These are phyloP conservation scores for Cladosporium halotolerans DNA, from an alignment of 2,329 filamentous ascomycete genomes.

Conservation along the genomic window DNA sequence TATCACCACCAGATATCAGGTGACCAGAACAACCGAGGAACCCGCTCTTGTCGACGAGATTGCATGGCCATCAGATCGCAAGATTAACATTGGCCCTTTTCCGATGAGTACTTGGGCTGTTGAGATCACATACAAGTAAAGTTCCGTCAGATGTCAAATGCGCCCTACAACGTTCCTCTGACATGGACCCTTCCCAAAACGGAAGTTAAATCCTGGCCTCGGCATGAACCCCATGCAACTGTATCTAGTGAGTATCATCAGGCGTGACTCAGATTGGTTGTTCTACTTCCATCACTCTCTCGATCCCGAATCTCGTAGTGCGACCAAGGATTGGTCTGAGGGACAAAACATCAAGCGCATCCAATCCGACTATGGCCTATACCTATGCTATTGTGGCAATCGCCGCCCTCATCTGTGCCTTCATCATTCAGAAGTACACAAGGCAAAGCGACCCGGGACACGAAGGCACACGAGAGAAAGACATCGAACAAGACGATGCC, in stretches of 20 bases:
- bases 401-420: background rate
- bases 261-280: background rate
- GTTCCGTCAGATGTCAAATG: no score
- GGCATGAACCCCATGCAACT: background rate
- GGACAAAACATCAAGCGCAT: background rate
- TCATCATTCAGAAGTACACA: background rate
- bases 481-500: background rate
- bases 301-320: background rate
- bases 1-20: no score
- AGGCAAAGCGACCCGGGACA: no score
- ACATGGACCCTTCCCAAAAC: background rate
- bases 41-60: no score
- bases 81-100: no score
- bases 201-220: background rate
- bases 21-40: no score
- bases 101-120: no score
- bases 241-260: background rate
- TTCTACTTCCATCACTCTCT: constrained; percentile 2
- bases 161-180: no score
- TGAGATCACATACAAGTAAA: no score
- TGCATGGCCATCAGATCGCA: no score
- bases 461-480: background rate
- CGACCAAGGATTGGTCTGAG: background rate
- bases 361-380: background rate
- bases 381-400: background rate